These are phyloP conservation scores for Neonectria coccinea DNA, from an alignment of 2,329 filamentous ascomycete species.

Conservation along the genomic window DNA sequence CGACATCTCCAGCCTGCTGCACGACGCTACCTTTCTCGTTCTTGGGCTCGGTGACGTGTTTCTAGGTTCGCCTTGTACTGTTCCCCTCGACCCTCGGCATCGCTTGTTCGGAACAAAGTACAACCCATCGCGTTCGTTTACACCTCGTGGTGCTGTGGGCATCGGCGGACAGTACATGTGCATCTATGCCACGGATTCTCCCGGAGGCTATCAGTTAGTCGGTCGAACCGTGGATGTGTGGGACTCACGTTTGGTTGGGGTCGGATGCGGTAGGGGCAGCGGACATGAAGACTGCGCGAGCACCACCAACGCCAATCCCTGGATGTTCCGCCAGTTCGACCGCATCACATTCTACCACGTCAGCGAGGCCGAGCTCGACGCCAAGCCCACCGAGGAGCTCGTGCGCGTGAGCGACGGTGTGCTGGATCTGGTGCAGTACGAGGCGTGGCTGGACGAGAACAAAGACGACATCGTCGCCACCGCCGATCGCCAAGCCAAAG, in stretches of 20 bases:
- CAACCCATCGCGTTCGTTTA: constrained; percentile 53
- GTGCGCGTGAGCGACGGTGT: constrained; percentile 43
- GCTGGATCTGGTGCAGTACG: constrained; percentile 49
- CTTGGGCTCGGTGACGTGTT: constrained; percentile 56
- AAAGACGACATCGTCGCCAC: constrained; percentile 41
- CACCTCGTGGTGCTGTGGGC: constrained; percentile 51
- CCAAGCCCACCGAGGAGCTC: constrained; percentile 39
- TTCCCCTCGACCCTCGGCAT: constrained; percentile 51
- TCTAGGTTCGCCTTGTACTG: constrained; percentile 52
- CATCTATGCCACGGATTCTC: constrained; percentile 54
- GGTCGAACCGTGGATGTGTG: constrained; percentile 52
- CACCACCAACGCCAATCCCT: constrained; percentile 33
- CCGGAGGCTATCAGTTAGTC: constrained; percentile 54
- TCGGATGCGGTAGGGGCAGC: constrained; percentile 4
- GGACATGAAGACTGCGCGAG: neutral
- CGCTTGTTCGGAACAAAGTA: constrained; percentile 54
- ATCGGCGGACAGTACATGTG: constrained; percentile 54
- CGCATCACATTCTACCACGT: constrained; percentile 50
- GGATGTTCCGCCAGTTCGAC: constrained; percentile 50
- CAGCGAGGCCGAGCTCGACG: constrained; percentile 45
- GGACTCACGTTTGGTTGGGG: constrained; percentile 37
- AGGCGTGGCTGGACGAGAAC: constrained; percentile 48
- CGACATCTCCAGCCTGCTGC: constrained; percentile 43
- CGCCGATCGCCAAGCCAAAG: constrained; percentile 37
- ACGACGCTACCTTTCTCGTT: constrained; percentile 52